phyloP scores from a whole-genome alignment of 805 yeast species.

The Candida tammaniensis region DNA sequence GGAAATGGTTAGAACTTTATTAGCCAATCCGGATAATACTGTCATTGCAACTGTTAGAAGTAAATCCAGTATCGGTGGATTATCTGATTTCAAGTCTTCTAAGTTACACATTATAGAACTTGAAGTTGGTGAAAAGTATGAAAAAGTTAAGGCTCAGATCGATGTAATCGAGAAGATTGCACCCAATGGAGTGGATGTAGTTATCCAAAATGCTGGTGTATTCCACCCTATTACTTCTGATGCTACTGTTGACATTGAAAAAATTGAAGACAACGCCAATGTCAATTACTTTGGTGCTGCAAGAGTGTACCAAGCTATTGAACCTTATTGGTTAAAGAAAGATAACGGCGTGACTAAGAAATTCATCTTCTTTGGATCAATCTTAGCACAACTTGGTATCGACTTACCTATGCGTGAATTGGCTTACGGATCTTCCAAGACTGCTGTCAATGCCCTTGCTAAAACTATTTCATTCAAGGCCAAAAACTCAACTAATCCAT shows the following conservation, averaged over 20 bases:
- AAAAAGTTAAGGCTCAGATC: constrained; percentile 2
- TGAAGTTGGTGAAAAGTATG: background rate
- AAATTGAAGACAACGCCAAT: background rate
- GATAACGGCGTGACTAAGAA: constrained; percentile 7
- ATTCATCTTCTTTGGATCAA: constrained; percentile 13
- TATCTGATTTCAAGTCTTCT: background rate
- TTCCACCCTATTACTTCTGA: background rate
- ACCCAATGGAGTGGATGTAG: constrained; percentile 34
- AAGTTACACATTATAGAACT: constrained; percentile 4
- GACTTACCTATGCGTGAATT: background rate
- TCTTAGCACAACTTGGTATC: constrained; percentile 4
- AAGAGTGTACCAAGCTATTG: constrained; percentile 3
- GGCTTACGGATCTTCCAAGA: constrained; percentile 33
- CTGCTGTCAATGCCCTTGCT: constrained; percentile 26
- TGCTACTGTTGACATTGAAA: background rate
- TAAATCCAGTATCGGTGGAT: background rate
- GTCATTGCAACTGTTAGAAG: constrained; percentile 4
- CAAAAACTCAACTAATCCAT: background rate
- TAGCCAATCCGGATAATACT: background rate
- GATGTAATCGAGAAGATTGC: constrained; percentile 6
- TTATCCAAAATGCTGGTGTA: constrained; percentile 33
- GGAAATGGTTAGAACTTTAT: background rate
- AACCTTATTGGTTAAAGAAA: constrained; percentile 5
- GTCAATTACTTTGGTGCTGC: constrained; percentile 5
- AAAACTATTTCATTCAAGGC: background rate